A percentile compares a stretch with the other conserved stretches of the same genome.
These are phyloP conservation scores for Naganishia randhawae DNA, from an alignment of 768 basidiomycete species.

Conservation along the genomic window DNA sequence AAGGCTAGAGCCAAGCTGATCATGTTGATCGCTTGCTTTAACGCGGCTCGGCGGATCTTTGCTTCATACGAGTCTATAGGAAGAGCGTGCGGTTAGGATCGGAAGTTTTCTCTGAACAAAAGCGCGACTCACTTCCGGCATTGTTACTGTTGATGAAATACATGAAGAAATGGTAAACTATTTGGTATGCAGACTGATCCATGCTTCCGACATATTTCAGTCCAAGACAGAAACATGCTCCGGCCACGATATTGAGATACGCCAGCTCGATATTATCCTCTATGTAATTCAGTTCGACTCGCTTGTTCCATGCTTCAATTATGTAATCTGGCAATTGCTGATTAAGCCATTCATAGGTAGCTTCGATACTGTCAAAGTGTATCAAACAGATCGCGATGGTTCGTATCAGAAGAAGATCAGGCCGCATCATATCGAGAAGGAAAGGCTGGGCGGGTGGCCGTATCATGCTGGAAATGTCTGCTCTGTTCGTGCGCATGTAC, in stretches of 20 bases:
- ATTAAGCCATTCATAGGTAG: slow-evolving; percentile 67
- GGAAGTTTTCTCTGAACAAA: background rate
- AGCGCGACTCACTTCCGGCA: slow-evolving; percentile 52
- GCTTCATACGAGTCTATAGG: slow-evolving; percentile 72
- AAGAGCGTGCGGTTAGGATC: background rate
- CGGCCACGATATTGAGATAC: slow-evolving; percentile 84
- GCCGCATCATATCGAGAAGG: slow-evolving; percentile 78
- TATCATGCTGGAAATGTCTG: slow-evolving; percentile 80
- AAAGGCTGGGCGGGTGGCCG: slow-evolving; percentile 75
- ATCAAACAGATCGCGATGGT: slow-evolving; percentile 73
- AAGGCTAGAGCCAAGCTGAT: slow-evolving; percentile 81
- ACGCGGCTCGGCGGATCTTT: slow-evolving; percentile 78
- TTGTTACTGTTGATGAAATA: slow-evolving; percentile 19
- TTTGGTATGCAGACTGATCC: slow-evolving; percentile 76
- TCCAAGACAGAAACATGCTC: slow-evolving; percentile 84
- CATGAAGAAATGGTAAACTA: slow-evolving; percentile 46
- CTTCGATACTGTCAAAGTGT: slow-evolving; percentile 74
- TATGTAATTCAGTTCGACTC: slow-evolving; percentile 41
- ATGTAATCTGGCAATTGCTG: slow-evolving; percentile 68
- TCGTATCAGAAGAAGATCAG: slow-evolving; percentile 77
- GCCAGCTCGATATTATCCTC: slow-evolving; percentile 79
- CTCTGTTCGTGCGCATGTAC: slow-evolving; percentile 79
- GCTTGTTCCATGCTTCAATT: slow-evolving; percentile 58
- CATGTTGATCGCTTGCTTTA: slow-evolving; percentile 80
- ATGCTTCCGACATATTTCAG: slow-evolving; percentile 94